phyloP scores from a whole-genome alignment of 768 basidiomycete genomes.

The Podaxis sp. region DNA sequence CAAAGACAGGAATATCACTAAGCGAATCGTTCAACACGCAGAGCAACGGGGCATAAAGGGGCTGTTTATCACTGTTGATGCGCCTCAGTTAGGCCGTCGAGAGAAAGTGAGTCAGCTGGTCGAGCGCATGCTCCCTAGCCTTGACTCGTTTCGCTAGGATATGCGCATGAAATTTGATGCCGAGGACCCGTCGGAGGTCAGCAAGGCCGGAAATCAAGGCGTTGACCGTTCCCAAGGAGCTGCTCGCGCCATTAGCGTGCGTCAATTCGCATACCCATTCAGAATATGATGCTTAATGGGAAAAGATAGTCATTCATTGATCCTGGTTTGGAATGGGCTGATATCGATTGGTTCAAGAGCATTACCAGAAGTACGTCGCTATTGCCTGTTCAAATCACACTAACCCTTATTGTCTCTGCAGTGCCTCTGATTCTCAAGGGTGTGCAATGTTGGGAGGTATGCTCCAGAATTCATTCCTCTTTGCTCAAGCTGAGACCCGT shows the following conservation, averaged over 20 bases:
- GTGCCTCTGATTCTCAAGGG: constrained; percentile 93
- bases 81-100: constrained; percentile 90
- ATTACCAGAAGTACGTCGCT: constrained; percentile 67
- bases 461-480: constrained; percentile 15
- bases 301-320: constrained; percentile 86
- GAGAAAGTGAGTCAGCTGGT: constrained; percentile 55
- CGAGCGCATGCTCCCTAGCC: neutral
- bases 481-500: neutral
- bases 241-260: constrained; percentile 87
- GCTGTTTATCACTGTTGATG: constrained; percentile 96
- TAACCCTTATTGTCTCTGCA: constrained; percentile 23
- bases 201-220: constrained; percentile 46
- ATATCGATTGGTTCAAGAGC: constrained; percentile 77
- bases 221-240: constrained; percentile 89
- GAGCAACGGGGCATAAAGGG: constrained; percentile 89
- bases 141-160: constrained; percentile 42
- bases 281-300: neutral
- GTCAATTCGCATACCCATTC: constrained; percentile 8
- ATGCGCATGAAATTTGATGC: constrained; percentile 97
- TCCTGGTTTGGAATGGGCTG: constrained; percentile 83
- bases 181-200: constrained; percentile 60
- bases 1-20: constrained; percentile 81
- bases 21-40: constrained; percentile 86
- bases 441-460: constrained; percentile 79
- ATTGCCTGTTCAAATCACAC: constrained; percentile 23